Percentiles rank a stretch among this genome's conserved stretches.
Evolutionary conservation across 2,329 filamentous ascomycete species (phyloP).

Genomic region (Botryotinia calthae): DNA sequence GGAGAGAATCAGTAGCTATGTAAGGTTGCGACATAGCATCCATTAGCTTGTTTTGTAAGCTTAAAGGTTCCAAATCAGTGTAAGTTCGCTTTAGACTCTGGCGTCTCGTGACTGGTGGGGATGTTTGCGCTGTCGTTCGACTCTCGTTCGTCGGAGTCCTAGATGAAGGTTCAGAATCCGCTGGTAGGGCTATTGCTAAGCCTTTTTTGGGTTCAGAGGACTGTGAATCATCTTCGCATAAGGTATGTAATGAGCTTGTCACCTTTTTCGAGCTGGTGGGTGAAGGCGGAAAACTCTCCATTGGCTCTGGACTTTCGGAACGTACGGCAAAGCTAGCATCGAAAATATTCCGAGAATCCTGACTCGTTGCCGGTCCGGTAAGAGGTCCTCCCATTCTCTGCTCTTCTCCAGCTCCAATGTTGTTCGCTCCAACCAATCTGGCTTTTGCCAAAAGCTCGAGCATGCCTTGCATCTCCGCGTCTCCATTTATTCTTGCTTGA

Average conservation of each 20-base stretch:
- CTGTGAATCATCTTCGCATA: conserved; percentile 24
- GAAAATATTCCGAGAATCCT: conserved; percentile 72
- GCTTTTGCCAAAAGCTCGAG: conserved; percentile 82
- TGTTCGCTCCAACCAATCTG: conserved; percentile 70
- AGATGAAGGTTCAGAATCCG: conserved; percentile 50
- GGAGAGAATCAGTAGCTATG: conserved; percentile 30
- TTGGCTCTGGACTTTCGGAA: conserved; percentile 50
- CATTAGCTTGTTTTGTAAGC: conserved; percentile 77
- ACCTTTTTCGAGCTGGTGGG: conserved; percentile 29
- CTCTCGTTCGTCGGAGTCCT: conserved; percentile 57
- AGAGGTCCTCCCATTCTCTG: conserved; percentile 58
- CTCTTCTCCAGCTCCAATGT: conserved; percentile 49
- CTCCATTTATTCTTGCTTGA: conserved; percentile 77
- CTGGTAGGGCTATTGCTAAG: conserved; percentile 28
- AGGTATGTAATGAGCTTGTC: conserved; percentile 15
- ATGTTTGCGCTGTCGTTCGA: conserved; percentile 50
- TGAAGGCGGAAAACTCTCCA: conserved; percentile 33
- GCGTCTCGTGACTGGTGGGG: conserved; percentile 57
- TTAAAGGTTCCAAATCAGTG: conserved; percentile 75
- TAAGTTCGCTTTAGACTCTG: conserved; percentile 79
- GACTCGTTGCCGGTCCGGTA: conserved; percentile 73
- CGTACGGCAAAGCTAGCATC: conserved; percentile 72
- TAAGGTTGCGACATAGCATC: conserved; percentile 82
- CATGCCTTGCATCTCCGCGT: conserved; percentile 86
- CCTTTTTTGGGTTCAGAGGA: conserved; percentile 27